These are phyloP conservation scores for Aurantiochytrium sp. DNA, from an alignment of 108 stramenopile species.

Conservation along the genomic window DNA sequence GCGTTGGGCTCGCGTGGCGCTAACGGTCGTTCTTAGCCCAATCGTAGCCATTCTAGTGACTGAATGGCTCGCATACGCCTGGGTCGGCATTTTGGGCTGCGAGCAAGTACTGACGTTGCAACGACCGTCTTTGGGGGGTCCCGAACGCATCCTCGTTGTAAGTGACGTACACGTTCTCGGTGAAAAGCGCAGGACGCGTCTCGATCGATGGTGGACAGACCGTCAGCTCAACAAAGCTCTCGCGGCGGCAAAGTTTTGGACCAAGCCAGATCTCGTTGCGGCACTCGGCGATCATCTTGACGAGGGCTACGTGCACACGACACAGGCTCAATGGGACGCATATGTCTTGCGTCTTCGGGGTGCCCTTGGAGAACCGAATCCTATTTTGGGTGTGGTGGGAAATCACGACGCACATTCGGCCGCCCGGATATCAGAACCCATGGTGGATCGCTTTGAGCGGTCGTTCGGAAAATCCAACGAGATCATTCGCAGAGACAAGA, in stretches of 20 bases:
- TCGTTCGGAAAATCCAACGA: background rate
- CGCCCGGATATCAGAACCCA: background rate
- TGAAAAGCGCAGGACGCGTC: background rate
- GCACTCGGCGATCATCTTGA: background rate
- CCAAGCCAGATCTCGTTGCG: background rate
- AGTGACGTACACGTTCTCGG: background rate
- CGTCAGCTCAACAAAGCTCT: background rate
- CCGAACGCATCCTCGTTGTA: background rate
- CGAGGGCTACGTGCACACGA: background rate
- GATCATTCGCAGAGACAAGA: background rate
- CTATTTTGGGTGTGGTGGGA: background rate
- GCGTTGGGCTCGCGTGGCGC: too few species aligned
- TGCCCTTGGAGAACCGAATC: background rate
- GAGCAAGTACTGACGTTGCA: background rate
- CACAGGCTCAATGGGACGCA: background rate
- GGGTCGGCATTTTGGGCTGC: background rate
- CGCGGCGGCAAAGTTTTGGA: background rate
- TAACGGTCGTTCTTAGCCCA: background rate
- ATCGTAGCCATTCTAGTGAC: background rate
- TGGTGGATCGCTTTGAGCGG: background rate
- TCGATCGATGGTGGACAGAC: background rate
- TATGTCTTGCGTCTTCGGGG: background rate
- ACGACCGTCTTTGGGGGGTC: background rate
- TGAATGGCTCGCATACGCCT: background rate
- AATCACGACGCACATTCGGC: background rate